Evolutionary conservation across 1,139 yeast species (phyloP).

Genomic region (Pichia norvegensis): DNA sequence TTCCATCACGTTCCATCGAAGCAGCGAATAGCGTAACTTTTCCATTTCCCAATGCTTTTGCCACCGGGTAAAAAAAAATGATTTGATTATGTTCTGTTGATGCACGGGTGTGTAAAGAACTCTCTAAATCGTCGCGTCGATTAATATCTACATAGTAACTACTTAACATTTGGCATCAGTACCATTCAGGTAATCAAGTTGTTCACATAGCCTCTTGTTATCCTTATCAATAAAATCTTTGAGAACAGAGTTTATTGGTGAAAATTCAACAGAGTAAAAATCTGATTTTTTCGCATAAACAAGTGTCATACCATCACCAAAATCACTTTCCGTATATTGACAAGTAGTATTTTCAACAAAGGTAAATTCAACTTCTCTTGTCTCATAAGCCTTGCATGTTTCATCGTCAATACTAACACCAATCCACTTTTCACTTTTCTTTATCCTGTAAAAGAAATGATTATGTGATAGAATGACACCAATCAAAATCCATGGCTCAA

Average conservation of each 20-base stretch:
- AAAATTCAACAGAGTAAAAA: conserved; percentile 12
- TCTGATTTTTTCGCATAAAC: conserved; percentile 27
- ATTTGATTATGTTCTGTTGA: too few relatives aligned
- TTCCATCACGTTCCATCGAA: background rate
- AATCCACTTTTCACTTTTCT: conserved; percentile 17
- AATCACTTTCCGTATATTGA: conserved; percentile 18
- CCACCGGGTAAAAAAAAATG: background rate
- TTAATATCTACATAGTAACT: background rate
- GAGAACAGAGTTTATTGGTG: conserved; percentile 16
- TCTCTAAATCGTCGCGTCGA: background rate
- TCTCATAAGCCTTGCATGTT: conserved; percentile 21
- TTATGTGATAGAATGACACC: conserved; percentile 27
- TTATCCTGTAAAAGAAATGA: conserved; percentile 25
- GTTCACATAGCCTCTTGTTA: conserved; percentile 18
- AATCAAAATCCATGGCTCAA: conserved; percentile 30
- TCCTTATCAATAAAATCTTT: conserved; percentile 22
- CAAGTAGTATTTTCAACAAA: conserved; percentile 20
- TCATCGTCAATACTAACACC: conserved; percentile 23
- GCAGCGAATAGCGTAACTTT: background rate
- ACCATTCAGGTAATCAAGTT: background rate
- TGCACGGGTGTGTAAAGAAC: background rate
- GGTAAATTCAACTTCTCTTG: conserved; percentile 19
- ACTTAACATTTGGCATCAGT: background rate
- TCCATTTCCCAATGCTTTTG: background rate
- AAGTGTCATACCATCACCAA: conserved; percentile 27